phyloP scores from a whole-genome alignment of 2,329 filamentous ascomycete species.

The Penicillium expansum region DNA sequence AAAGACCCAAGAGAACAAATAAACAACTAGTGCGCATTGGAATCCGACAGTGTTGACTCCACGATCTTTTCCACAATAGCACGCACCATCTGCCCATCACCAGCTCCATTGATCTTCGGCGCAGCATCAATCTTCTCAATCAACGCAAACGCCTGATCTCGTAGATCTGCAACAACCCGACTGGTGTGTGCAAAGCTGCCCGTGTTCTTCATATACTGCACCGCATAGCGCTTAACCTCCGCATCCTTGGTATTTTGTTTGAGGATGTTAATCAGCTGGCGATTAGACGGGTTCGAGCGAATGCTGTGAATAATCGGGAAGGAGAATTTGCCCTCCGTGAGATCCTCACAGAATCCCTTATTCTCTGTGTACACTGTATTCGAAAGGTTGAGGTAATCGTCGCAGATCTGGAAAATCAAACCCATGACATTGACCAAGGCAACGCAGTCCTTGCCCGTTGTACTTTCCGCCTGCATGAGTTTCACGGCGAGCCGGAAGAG shows the following conservation, averaged over 20 bases:
- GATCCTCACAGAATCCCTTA: slow-evolving; percentile 91
- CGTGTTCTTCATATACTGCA: slow-evolving; percentile 84
- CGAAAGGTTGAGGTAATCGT: slow-evolving; percentile 86
- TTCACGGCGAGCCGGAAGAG: slow-evolving; percentile 47
- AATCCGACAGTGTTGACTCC: slow-evolving; percentile 35
- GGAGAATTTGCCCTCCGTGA: slow-evolving; percentile 96
- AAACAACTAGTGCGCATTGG: neutral
- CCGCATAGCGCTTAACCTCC: slow-evolving; percentile 86
- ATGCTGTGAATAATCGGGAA: slow-evolving; percentile 96
- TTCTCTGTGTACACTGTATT: slow-evolving; percentile 72
- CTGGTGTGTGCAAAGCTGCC: slow-evolving; percentile 87
- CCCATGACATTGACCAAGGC: slow-evolving; percentile 65
- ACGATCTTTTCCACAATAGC: slow-evolving; percentile 68
- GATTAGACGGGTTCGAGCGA: slow-evolving; percentile 55
- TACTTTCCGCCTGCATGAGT: slow-evolving; percentile 46
- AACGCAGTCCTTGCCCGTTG: slow-evolving; percentile 42
- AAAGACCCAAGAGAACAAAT: neutral
- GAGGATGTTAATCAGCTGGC: slow-evolving; percentile 85
- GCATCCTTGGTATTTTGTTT: slow-evolving; percentile 84
- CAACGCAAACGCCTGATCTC: slow-evolving; percentile 61
- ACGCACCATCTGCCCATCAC: slow-evolving; percentile 57
- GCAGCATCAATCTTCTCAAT: slow-evolving; percentile 62
- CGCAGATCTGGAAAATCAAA: slow-evolving; percentile 48
- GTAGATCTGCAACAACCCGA: slow-evolving; percentile 62
- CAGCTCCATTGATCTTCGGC: slow-evolving; percentile 44